Evolutionary conservation across 2,329 filamentous ascomycete genomes (phyloP), one percentile per base, ranked within the genome.

Genomic region (Aurifilum marmelostoma): DNA sequence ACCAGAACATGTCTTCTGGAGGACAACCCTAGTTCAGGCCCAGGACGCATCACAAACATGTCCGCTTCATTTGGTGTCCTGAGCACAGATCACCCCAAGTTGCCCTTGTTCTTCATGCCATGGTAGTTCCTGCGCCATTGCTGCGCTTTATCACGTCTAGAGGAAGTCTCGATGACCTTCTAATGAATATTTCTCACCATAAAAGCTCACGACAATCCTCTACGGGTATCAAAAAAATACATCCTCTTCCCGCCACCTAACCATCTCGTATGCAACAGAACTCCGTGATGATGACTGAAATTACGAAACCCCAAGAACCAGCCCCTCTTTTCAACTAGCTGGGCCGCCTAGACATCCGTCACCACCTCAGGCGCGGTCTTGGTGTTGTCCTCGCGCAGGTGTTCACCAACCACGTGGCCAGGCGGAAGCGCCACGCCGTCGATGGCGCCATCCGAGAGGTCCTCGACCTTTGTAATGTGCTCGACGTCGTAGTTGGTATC

Each of bases 401-500:
- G 69, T 52, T 71, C 67, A n/a, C 67, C 69, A 5, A 27, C 67
- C 32, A 69, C 67, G 34, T 71, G 69, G 3, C 69, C 69, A 58
- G 69, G 63, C 16, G 69, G 69, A 6, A 71, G 60, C 0, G 69
- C 69, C 2, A 71, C 34, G 14, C 69, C 67, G 3, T 52, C 61
- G 21, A 71, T 61, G 1, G 64, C 67, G 12, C 60, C 64, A 18
- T 67, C 63, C 3, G 69, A 14, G 66, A 65, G 69, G 63, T 73
- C 73, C 56, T 74, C 73, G 34, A 73, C 66, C 14, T 68, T 66
- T 1, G 69, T 67, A 4, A 69, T 66, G n/a, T 73, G 69, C 69
- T 74, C 74, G 18, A 72, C 71, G 12, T 74, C 73, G 62, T 75
- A 75, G 61, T 75, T 75, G 61, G 72, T 72, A 63, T 75, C 73